These are phyloP conservation scores for Colletotrichum sp. DNA, from an alignment of 2,329 filamentous ascomycete species.

Conservation along the genomic window DNA sequence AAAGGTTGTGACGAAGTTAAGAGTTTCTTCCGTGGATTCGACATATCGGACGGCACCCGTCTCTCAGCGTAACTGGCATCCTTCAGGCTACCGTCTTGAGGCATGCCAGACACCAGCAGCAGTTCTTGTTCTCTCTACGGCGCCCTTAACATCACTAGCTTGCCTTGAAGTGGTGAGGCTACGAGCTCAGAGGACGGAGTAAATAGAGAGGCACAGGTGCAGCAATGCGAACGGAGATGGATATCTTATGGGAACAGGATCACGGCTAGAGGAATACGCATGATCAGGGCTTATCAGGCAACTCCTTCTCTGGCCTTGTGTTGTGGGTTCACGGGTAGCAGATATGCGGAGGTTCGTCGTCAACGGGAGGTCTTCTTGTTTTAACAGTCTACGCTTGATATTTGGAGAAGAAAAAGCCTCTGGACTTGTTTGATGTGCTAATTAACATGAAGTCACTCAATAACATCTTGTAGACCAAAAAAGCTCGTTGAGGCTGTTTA, in stretches of 20 bases:
- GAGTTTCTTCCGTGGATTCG: neutral
- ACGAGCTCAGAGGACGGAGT: neutral
- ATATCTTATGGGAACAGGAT: too few species aligned
- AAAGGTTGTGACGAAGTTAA: too few species aligned
- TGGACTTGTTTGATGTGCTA: neutral
- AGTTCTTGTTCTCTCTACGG: neutral
- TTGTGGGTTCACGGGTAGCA: neutral
- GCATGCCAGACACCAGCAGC: neutral
- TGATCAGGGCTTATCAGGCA: too few species aligned
- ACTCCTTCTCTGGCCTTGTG: rapidly evolving
- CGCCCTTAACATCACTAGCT: neutral
- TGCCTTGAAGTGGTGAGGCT: neutral
- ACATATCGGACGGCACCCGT: neutral
- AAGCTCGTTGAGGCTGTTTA: rapidly evolving
- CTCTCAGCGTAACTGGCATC: neutral
- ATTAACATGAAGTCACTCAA: rapidly evolving
- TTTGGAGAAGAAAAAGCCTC: rapidly evolving
- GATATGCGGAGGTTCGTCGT: rapidly evolving
- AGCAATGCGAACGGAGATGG: neutral
- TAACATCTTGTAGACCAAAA: rapidly evolving
- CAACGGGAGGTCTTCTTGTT: neutral
- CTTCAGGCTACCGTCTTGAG: neutral
- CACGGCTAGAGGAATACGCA: too few species aligned
- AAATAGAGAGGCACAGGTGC: neutral
- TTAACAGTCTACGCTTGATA: rapidly evolving